Evolutionary conservation across 2,329 filamentous ascomycete species (phyloP), one percentile per base, ranked within the genome.

Genomic region (Spiromastix sp.): DNA sequence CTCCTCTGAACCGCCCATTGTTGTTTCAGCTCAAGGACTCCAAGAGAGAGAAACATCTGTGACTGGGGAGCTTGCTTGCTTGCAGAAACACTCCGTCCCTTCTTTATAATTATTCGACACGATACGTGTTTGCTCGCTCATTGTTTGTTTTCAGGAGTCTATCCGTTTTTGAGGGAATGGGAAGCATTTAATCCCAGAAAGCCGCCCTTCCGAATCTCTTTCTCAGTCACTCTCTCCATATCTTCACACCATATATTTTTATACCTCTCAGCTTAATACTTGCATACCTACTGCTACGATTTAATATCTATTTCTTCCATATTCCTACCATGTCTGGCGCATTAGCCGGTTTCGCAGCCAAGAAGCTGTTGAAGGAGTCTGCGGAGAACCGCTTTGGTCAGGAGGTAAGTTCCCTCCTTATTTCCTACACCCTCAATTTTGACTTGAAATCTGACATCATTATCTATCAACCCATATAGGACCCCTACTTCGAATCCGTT

Each of bases 401-500:
- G 43, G 61, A 64, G 45, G 60, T 63, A 44, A 47, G 40, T 40
- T 26, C 2, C 5, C 20, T 17, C 11, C 19, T 4, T 6, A 10
- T 11, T 13, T 28, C 8, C 7, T 21, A n/a, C 17, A 15, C 6
- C 10, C 5, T 31, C 12, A 10, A 20, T 11, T 32, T 16, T 16
- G 13, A 5, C 21, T 11, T 16, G 11, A 5, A n/a, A 19, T 12
- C 17, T 35, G 11, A 30, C 12, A 9, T 22, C 7, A 12, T 27
- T 30, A 11, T 10, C 5, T 11, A n/a, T 12, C 21, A 34, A 39
- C 43, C 41, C 32, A 19, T 31, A 34, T 50, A 95, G 84, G 87
- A 96, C 55, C 86, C 87, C 4, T 94, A 86, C 64, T 93, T 87
- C 50, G 85, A 93, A 57, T 70, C 77, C 47, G 77, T 94, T 22